Base-by-base conservation (phyloP, 140 eudicot genomes). In the Senecio squalidus region DNA sequence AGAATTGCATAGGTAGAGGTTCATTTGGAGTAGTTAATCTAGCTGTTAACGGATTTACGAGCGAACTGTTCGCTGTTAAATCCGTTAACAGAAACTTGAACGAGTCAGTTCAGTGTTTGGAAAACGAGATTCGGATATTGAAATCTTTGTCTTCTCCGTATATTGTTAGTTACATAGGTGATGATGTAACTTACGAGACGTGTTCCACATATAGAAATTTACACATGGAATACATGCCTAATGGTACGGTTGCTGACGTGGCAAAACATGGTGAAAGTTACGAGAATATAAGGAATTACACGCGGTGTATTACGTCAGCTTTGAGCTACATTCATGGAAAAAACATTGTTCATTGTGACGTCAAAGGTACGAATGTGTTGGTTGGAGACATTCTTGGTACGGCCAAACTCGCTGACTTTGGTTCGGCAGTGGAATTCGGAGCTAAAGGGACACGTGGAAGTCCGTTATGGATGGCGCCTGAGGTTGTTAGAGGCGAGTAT, bases 391-490 rank as follows among this genome's bases (percentile, higher is more conserved):
- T 4, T n/a, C 30, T 50, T 0, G 75, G 79, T 4, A 10, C 67
- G 4, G 96, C 81, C 20, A 84, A 88, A 83, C 84, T 88, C 8
- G 86, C 84, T 0, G 96, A 88, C 23, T 88, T 88, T 21, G 96
- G 96, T 1, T 80, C 94, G 21, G 94, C 96, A 11, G 24, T 59
- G 41, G 81, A 65, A 13, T 20, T 33, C 0, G 56, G 50, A 2
- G 54, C 2, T 4, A 4, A 45, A 21, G 79, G 84, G 27, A 18
- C 29, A 24, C 94, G 94, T 54, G 96, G 96, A 1, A 88, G 94
- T 38, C 94, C 94, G 14, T 51, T 84, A 13, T 88, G 94, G 96
- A 88, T 88, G 96, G 96, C 96, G 2, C 96, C 94, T 16, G 94
- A 88, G 79, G 96, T 84, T 8, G 21, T 84, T 3, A 70, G 85